A percentile compares a stretch with the other conserved stretches of the same genome.
These are phyloP conservation scores for Trifolium fragiferum DNA, from an alignment of 306 rosid genomes.

Conservation along the genomic window DNA sequence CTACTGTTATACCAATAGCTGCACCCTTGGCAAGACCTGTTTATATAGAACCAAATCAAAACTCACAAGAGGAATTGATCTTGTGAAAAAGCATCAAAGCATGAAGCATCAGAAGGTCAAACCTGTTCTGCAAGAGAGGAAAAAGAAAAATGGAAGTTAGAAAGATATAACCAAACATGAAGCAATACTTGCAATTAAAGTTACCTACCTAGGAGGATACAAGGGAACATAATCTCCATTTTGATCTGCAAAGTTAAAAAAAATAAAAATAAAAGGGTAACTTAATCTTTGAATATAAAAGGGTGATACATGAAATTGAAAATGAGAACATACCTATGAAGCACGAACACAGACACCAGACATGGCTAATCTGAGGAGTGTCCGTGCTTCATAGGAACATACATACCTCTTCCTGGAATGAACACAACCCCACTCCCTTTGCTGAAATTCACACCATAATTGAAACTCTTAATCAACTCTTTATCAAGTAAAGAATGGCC, in stretches of 20 bases:
- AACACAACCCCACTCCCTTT: conserved; percentile 53
- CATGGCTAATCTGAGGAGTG: too few relatives aligned
- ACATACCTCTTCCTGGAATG: conserved; percentile 73
- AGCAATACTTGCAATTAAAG: conserved; percentile 20
- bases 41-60: conserved; percentile 32
- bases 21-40: conserved; percentile 63
- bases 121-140: conserved; percentile 61
- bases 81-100: conserved; percentile 30
- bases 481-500: conserved; percentile 21
- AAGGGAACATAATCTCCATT: conserved; percentile 54
- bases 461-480: conserved; percentile 40
- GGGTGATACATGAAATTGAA: not conserved
- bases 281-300: too few relatives aligned
- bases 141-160: conserved; percentile 36
- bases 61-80: not conserved
- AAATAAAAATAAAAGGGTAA: too few relatives aligned
- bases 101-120: conserved; percentile 37
- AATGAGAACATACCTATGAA: not conserved
- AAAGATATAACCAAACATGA: conserved; percentile 29
- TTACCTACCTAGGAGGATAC: conserved; percentile 59
- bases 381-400: not conserved
- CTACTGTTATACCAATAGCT: conserved; percentile 65
- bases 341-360: too few relatives aligned
- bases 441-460: conserved; percentile 60
- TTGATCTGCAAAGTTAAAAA: conserved; percentile 53